Evolutionary conservation across 2,329 filamentous ascomycete genomes (phyloP).

Genomic region (Fusarium buxicola): DNA sequence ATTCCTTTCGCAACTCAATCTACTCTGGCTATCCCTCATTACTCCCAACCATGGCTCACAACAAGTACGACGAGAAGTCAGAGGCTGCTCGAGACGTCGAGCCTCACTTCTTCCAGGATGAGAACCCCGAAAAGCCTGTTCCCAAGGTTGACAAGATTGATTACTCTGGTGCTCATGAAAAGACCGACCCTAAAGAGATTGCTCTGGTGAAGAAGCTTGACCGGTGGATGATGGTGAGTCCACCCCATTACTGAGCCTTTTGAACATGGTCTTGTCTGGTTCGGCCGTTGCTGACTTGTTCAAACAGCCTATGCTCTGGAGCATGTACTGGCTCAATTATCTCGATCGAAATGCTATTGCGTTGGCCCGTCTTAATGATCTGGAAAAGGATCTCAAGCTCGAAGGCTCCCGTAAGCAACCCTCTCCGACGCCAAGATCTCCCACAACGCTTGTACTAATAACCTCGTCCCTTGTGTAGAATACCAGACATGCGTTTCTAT

Average conservation of each 20-base stretch:
- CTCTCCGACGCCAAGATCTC: rapidly evolving
- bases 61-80: constrained; percentile 20
- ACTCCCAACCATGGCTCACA: constrained; percentile 17
- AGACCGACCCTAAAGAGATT: constrained; percentile 44
- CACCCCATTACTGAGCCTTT: rapidly evolving
- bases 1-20: background rate
- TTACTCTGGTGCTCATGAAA: constrained; percentile 45
- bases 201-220: constrained; percentile 44
- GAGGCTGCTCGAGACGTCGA: constrained; percentile 24
- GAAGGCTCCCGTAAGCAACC: constrained; percentile 18
- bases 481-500: constrained; percentile 49
- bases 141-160: constrained; percentile 37
- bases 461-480: constrained; percentile 22
- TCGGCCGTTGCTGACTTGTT: background rate
- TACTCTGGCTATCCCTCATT: background rate
- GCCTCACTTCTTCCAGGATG: constrained; percentile 37
- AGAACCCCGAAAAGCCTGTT: constrained; percentile 32
- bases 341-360: constrained; percentile 62
- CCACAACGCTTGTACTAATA: background rate
- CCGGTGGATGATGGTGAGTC: constrained; percentile 42
- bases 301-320: constrained; percentile 51
- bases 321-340: constrained; percentile 59
- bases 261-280: background rate
- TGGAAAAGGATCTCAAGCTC: constrained; percentile 47
- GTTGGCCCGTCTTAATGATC: constrained; percentile 52